Conservation (phyloP, 306 rosid species). For the Carpinus fangiana region DNA sequence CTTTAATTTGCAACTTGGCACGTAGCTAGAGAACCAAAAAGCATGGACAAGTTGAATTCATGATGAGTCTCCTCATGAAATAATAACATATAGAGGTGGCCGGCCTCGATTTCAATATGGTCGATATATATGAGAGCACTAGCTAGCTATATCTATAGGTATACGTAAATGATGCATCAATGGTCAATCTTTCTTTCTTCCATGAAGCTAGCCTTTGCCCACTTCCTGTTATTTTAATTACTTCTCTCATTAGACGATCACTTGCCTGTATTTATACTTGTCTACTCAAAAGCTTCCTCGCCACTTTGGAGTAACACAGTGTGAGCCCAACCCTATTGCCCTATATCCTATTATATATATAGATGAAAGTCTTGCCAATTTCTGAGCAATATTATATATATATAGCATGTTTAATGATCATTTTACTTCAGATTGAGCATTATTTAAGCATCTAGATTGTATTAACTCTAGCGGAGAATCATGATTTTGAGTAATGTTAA, state of each 20-base stretch:
- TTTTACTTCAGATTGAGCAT: too few relatives aligned
- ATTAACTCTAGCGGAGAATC: too few relatives aligned
- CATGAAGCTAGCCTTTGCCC: background rate
- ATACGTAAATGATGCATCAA: background rate
- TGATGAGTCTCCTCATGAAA: slow-evolving; percentile 30
- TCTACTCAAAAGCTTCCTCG: too few relatives aligned
- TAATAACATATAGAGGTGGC: slow-evolving; percentile 5
- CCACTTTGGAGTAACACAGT: too few relatives aligned
- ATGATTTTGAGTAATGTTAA: too few relatives aligned
- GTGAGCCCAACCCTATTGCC: too few relatives aligned
- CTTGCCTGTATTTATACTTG: background rate
- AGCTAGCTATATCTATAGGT: background rate
- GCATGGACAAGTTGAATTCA: slow-evolving; percentile 35
- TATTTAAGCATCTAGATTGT: too few relatives aligned
- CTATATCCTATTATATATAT: too few relatives aligned
- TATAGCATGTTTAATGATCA: too few relatives aligned
- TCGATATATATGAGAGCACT: background rate
- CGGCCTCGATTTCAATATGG: background rate
- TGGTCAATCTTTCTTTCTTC: background rate
- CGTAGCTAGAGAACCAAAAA: slow-evolving; percentile 11
- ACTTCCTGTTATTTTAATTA: background rate
- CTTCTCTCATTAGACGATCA: background rate
- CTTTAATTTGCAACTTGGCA: slow-evolving; percentile 30
- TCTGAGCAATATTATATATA: too few relatives aligned
- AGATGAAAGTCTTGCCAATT: too few relatives aligned